Base-by-base conservation (phyloP, 1,284 basidiomycete species). In the Filobasidium uniguttulatum region DNA sequence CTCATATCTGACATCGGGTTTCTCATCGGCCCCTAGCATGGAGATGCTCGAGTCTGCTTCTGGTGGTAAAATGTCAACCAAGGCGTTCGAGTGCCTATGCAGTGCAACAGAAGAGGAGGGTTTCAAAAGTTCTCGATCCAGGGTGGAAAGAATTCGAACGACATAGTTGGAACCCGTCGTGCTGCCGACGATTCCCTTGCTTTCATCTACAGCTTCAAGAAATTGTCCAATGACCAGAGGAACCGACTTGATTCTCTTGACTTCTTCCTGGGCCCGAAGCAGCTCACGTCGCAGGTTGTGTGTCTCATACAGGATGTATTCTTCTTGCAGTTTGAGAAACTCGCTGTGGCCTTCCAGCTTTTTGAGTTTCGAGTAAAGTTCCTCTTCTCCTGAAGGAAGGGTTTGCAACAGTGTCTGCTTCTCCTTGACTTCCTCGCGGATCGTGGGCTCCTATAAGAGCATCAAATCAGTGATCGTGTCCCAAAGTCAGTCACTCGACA, bases 211-310 rank as follows among this genome's bases (percentile, higher is more conserved):
- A 49, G 94, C 87, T 71, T 99, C 94, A 37, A 98, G 79, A 75
- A 99, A 99, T 68, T 99, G 94, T 46, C 94, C 94, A 61, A 99
- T 99, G 62, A 99, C 94, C n/a, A 99, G 81, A 0, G 94, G 94
- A 3, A 98, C 94, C 44, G 87, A 89, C 72, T 99, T 91, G 65
- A 99, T 99, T 50, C 94, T 84, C 73, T 97, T 97, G 61, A 99
- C 94, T 73, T 99, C 94, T 70, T 99, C 94, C 64, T 98, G 93
- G 1, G 94, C 94, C 54, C 94, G 85, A 57, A 98, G 85, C 52
- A 98, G 82, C 71, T 99, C 94, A 52, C 93, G 82, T 68, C 97
- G 94, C 53, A 99, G 78, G 67, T 97, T 98, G 23, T 87, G 85
- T 64, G 97, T 93, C 70, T 99, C 94, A 61, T 99, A 94, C 65